A percentile compares a stretch with the other conserved stretches of the same genome.
phyloP scores from a whole-genome alignment of 2,329 filamentous ascomycete genomes.

The Venturia effusa region DNA sequence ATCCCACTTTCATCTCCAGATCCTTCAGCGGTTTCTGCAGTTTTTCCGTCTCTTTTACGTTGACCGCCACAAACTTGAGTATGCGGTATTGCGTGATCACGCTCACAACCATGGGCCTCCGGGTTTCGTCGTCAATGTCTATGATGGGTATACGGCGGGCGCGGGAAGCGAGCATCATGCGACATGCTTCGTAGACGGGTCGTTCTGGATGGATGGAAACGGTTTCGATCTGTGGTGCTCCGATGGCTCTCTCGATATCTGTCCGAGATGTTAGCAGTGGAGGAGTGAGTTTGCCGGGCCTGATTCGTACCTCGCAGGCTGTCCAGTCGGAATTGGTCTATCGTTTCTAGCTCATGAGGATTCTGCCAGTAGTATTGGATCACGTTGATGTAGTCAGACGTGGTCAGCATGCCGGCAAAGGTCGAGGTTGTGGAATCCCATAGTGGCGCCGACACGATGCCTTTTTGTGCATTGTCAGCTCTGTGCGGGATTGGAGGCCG shows the following conservation, averaged over 20 bases:
- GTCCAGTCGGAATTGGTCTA: slow-evolving; percentile 88
- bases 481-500: slow-evolving; percentile 14
- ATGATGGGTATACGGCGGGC: slow-evolving; percentile 89
- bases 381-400: slow-evolving; percentile 95
- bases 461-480: slow-evolving; percentile 34
- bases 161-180: slow-evolving; percentile 85
- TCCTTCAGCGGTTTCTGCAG: slow-evolving; percentile 80
- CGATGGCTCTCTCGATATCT: slow-evolving; percentile 95
- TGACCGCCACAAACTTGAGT: slow-evolving; percentile 96
- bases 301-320: slow-evolving; percentile 66
- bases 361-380: slow-evolving; percentile 99
- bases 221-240: slow-evolving; percentile 83
- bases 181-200: slow-evolving; percentile 89
- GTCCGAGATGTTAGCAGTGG: slow-evolving; percentile 11
- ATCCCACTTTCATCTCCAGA: slow-evolving; percentile 64
- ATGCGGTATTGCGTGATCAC: slow-evolving; percentile 98
- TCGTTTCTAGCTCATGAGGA: slow-evolving; percentile 75
- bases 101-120: slow-evolving; percentile 83
- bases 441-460: slow-evolving; percentile 91
- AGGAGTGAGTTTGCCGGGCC: background rate
- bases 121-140: slow-evolving; percentile 88
- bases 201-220: slow-evolving; percentile 87
- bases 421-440: slow-evolving; percentile 92
- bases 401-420: slow-evolving; percentile 89
- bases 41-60: slow-evolving; percentile 77